Percentiles rank a stretch among this genome's conserved stretches.
phyloP scores from a whole-genome alignment of 2,329 filamentous ascomycete genomes.

The Coniella vitis region DNA sequence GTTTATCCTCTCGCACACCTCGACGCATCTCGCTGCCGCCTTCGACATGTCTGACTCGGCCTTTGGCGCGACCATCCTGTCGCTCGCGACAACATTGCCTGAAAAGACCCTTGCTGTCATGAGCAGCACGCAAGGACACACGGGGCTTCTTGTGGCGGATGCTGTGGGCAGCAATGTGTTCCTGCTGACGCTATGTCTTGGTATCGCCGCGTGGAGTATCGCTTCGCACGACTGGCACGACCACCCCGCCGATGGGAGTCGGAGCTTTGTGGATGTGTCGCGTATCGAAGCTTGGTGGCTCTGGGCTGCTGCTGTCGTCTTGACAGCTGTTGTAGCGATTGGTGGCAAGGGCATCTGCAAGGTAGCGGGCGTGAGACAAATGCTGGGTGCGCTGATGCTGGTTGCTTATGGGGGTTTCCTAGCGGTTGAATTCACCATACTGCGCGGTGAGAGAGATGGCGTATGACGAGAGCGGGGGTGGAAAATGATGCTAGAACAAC shows the following conservation, averaged over 20 bases:
- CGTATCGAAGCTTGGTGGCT: slow-evolving; percentile 16
- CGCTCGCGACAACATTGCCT: slow-evolving; percentile 41
- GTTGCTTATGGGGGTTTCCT: slow-evolving; percentile 13
- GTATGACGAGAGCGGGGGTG: too few species aligned
- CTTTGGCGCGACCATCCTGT: slow-evolving; percentile 14
- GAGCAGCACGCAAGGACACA: slow-evolving; percentile 38
- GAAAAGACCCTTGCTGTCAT: slow-evolving; percentile 46
- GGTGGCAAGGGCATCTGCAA: slow-evolving; percentile 8
- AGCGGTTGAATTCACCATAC: slow-evolving; percentile 11
- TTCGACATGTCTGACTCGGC: slow-evolving; percentile 17
- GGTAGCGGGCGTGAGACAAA: slow-evolving; percentile 11
- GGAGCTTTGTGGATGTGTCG: slow-evolving; percentile 7
- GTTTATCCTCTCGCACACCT: slow-evolving; percentile 15
- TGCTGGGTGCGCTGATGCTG: slow-evolving; percentile 12
- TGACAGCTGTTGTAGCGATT: slow-evolving; percentile 5
- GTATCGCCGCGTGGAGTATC: slow-evolving; percentile 22
- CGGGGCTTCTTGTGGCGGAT: slow-evolving; percentile 44
- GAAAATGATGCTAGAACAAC: background rate
- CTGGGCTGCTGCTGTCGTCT: slow-evolving; percentile 7
- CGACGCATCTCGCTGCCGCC: slow-evolving; percentile 12
- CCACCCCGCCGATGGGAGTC: slow-evolving; percentile 7
- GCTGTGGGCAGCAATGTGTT: slow-evolving; percentile 50
- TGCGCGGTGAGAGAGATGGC: background rate
- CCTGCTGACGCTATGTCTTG: slow-evolving; percentile 42
- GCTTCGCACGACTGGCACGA: slow-evolving; percentile 14